These are phyloP conservation scores for Cyberlindnera japonica DNA, from an alignment of 805 yeast species.

Conservation along the genomic window DNA sequence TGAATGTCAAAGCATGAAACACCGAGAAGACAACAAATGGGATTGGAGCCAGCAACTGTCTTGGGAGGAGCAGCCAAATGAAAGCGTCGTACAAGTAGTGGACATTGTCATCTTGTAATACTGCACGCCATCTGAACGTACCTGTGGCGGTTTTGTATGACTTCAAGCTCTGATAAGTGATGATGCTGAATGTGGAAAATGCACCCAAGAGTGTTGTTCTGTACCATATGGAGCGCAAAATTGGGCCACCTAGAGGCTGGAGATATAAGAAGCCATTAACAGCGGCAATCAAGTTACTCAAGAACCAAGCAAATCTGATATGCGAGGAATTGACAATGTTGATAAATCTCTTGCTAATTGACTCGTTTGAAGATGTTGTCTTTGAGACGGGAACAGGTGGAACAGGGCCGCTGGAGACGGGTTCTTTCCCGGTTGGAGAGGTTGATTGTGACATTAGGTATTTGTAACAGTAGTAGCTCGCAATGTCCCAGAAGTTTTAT, in stretches of 20 bases:
- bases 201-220: conserved; percentile 59
- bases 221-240: conserved; percentile 48
- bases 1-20: conserved; percentile 77
- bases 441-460: not conserved
- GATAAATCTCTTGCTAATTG: not conserved
- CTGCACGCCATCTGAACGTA: conserved; percentile 23
- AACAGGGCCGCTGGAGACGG: not conserved
- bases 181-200: conserved; percentile 70
- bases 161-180: conserved; percentile 54
- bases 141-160: conserved; percentile 25
- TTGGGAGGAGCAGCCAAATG: conserved; percentile 53
- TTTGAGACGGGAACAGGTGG: not conserved
- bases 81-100: conserved; percentile 64
- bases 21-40: conserved; percentile 77
- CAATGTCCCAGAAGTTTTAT: too few relatives aligned
- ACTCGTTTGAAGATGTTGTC: not conserved
- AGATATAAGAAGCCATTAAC: conserved; percentile 37
- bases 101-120: conserved; percentile 60
- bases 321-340: conserved; percentile 12
- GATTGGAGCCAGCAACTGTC: conserved; percentile 52
- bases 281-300: conserved; percentile 51
- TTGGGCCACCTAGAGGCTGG: conserved; percentile 30
- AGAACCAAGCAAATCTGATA: conserved; percentile 78
- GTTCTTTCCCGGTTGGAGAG: not conserved
- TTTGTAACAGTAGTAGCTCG: not conserved